phyloP scores from a whole-genome alignment of 2,329 filamentous ascomycete species.

The Nannizziopsis barbatae region DNA sequence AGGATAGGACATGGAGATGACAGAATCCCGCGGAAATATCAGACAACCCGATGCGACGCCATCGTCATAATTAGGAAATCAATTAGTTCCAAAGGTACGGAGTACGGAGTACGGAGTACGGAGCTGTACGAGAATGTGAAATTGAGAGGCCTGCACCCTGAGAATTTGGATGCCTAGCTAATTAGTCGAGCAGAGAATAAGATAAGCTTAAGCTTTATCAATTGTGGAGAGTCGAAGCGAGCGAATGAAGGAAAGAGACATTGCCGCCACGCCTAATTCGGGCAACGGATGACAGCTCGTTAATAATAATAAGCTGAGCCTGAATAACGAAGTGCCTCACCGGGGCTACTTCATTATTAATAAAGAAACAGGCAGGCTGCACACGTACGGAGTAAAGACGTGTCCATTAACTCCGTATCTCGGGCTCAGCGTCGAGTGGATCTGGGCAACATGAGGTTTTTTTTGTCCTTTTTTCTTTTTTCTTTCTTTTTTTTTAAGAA shows the following conservation, averaged over 20 bases:
- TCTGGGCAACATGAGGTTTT: not conserved
- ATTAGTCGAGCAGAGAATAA: constrained; percentile 2
- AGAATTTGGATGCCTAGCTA: constrained; percentile 6
- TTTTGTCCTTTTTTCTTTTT: not conserved
- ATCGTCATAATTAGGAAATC: too few species aligned
- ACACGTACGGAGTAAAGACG: not conserved
- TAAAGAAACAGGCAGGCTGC: not conserved
- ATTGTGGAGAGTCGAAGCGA: constrained; percentile 6
- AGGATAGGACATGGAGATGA: too few species aligned
- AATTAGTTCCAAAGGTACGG: not conserved
- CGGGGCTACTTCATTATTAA: not conserved
- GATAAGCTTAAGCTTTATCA: constrained; percentile 11
- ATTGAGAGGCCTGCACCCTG: not conserved
- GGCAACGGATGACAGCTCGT: not conserved
- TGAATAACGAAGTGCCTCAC: not conserved
- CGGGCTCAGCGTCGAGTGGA: not conserved
- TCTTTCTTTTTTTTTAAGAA: not conserved
- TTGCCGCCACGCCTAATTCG: constrained; percentile 11
- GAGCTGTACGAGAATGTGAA: not conserved
- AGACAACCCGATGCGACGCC: too few species aligned
- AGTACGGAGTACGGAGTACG: too few species aligned
- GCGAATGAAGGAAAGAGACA: constrained; percentile 3
- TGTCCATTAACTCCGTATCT: not conserved
- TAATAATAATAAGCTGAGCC: not conserved
- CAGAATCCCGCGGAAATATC: too few species aligned